Evolutionary conservation across 495 filamentous ascomycete genomes (phyloP), one percentile per base, ranked within the genome.

Genomic region (Annulohypoxylon bovei): DNA sequence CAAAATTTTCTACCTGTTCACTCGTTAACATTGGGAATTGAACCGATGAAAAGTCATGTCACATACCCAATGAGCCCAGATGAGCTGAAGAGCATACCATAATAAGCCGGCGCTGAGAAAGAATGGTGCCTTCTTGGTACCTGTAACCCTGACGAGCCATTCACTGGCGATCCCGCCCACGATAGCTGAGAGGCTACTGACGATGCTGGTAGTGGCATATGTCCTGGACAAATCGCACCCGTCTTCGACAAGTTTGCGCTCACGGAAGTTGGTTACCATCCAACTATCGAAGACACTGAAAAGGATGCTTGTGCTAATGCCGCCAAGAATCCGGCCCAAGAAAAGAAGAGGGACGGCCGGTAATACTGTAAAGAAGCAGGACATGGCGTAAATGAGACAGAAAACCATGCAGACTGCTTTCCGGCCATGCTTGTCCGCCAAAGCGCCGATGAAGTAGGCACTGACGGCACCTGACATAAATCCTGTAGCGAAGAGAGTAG

Each of bases 201-300:
- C 70, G 18, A 81, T 85, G 27, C 82, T 84, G 70, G 85, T 82
- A 9, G 77, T 69, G 4, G 86, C 84, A 70, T 86, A 87, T 27
- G 84, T 81, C 44, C 77, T 65, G 30, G 78, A 78, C 27, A 87
- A 52, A 11, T 80, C 78, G 23, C 72, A 76, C 32, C 75, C 79
- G 11, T 70, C 25, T 23, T 69, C 75, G 18, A 70, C 74, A 0
- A 81, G 74, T 47, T 74, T 75, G 14, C 70, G 67, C 25, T 70
- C 53, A 62, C 79, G 74, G 50, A 81, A 83, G 70, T 87, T 85
- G 37, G 84, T 81, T 27, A 88, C 85, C 82, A 89, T 84, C 85
- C 85, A 88, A 59, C 82, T 84, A 77, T 89, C 84, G 72, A 88
- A 87, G 5, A 82, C 83, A 53, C 77, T 83, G 69, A 86, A 87